A percentile compares a stretch with the other conserved stretches of the same genome.
Evolutionary conservation across 768 basidiomycete genomes (phyloP).

Genomic region (Tylopilus subfusipes): DNA sequence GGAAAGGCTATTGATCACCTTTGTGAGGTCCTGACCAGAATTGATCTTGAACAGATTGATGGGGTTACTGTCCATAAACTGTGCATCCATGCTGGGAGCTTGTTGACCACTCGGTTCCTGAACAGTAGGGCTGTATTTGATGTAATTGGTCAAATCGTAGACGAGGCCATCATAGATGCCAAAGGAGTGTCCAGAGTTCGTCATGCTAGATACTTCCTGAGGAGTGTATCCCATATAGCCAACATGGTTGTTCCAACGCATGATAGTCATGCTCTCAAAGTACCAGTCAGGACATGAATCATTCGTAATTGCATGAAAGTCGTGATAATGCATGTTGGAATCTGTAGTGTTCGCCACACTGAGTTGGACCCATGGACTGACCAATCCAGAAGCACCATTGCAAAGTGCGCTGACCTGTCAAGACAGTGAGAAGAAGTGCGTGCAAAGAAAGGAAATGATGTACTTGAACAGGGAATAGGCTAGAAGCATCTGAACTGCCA

Average conservation of each 20-base stretch:
- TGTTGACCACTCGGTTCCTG: constrained; percentile 46
- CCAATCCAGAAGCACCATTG: constrained; percentile 73
- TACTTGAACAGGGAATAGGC: constrained; percentile 93
- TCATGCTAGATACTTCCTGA: constrained; percentile 68
- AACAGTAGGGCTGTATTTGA: constrained; percentile 63
- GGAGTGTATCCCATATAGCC: constrained; percentile 88
- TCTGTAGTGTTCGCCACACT: constrained; percentile 76
- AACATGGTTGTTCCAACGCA: constrained; percentile 85
- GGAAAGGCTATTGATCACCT: constrained; percentile 56
- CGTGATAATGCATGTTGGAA: constrained; percentile 81
- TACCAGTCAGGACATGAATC: constrained; percentile 99
- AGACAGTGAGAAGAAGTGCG: background rate
- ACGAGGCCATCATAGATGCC: constrained; percentile 86
- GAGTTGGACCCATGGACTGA: constrained; percentile 77
- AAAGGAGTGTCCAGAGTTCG: constrained; percentile 56
- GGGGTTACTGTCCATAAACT: constrained; percentile 70
- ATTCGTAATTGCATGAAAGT: constrained; percentile 86
- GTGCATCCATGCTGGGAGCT: constrained; percentile 40
- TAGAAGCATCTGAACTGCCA: constrained; percentile 70
- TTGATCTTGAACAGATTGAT: constrained; percentile 72
- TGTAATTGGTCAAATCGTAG: constrained; percentile 84
- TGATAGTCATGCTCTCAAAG: constrained; percentile 86
- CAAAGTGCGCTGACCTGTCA: constrained; percentile 85
- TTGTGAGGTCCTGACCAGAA: constrained; percentile 80
- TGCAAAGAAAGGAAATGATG: constrained; percentile 11